Evolutionary conservation across 2,329 filamentous ascomycete species (phyloP), one percentile per base, ranked within the genome.

Genomic region (Apiospora aurea): DNA sequence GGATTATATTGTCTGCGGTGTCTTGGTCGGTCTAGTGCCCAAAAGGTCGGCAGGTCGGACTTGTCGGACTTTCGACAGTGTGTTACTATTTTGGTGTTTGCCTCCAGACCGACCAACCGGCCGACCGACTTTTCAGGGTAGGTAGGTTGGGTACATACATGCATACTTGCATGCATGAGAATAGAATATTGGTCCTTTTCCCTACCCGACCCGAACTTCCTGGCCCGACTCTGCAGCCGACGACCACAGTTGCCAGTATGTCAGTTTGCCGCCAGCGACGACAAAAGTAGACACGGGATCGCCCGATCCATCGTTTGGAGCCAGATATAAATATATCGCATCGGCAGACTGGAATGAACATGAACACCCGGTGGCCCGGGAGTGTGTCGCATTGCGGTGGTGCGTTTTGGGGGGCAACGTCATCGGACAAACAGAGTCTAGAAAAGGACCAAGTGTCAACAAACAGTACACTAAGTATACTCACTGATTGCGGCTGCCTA

Each of bases 261-360:
- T 53, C n/a, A 53, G 49, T 53, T n/a, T 24, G 53, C 53, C 6
- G 16, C 34, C 53, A 61, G 53, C 29, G 29, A 61, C 16, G 29
- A 61, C 38, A 38, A 61, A 61, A 61, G 53, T 61, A 61, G 53
- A 41, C 57, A 64, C 34, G 57, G 57, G 57, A 64, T 64, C 57
- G 57, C 57, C 57, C 57, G 57, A 41, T 41, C 57, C 57, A 64
- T 64, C 57, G 34, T 64, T 64, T 64, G 34, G 18, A 64, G 21
- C 34, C 57, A 64, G n/a, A 41, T 64, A 64, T 41, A 64, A 41
- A 41, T n/a, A 64, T 64, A 38, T 57, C 51, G 24, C 26, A 26
- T 57, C 26, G 26, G 11, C 24, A 13, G 51, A 18, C 24, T 53
- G 14, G 26, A 21, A 24, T 26, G 53, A 57, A 61, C 29, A 34